phyloP scores from a whole-genome alignment of 1,284 basidiomycete genomes.

The Hymenochaete sp. region DNA sequence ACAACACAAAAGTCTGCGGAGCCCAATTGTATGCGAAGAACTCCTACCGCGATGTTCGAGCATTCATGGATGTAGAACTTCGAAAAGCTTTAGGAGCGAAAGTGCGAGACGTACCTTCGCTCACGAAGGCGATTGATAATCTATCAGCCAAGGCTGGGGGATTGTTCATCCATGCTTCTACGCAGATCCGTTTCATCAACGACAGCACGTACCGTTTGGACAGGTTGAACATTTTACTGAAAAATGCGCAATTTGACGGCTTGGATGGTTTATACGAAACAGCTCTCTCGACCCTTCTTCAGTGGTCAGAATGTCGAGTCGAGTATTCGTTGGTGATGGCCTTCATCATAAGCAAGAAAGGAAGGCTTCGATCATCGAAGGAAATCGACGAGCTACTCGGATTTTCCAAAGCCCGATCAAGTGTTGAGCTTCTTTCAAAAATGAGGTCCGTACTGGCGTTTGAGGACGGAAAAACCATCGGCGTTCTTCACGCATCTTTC shows the following conservation, averaged over 20 bases:
- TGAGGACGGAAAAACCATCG: background rate
- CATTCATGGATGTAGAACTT: conserved; percentile 1
- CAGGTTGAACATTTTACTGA: background rate
- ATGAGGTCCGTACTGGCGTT: conserved; percentile 1
- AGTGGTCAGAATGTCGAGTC: background rate
- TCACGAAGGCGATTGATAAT: background rate
- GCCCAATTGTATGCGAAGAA: background rate
- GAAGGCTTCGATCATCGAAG: background rate
- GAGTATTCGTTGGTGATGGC: background rate
- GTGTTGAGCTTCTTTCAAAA: background rate
- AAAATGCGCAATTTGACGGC: background rate
- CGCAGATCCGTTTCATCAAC: background rate
- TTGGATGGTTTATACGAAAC: conserved; percentile 4
- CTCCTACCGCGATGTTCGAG: background rate
- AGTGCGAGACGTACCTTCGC: background rate
- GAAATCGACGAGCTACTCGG: conserved; percentile 5
- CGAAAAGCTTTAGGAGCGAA: no score
- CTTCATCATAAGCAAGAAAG: conserved; percentile 5
- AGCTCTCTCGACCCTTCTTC: background rate
- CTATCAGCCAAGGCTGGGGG: background rate
- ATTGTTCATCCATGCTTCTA: conserved; percentile 10
- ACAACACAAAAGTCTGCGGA: background rate
- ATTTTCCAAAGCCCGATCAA: background rate
- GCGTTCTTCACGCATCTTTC: conserved; percentile 8
- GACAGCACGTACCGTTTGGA: background rate